Evolutionary conservation across 306 rosid genomes (phyloP).

Genomic region (Ormosia semicastrata): DNA sequence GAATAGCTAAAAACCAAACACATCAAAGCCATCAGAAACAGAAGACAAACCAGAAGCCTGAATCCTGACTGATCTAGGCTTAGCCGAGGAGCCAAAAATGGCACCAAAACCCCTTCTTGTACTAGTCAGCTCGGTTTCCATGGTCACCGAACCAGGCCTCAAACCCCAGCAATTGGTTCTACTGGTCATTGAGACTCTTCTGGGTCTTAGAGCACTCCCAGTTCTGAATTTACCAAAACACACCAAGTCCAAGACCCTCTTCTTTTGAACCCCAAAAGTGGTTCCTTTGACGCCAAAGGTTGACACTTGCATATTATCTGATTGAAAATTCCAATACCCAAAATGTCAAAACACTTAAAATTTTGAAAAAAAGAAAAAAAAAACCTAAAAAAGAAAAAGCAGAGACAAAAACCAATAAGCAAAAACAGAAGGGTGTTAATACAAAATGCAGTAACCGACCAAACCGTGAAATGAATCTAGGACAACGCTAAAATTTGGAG

Average conservation of each 20-base stretch:
- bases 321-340: slow-evolving; percentile 20
- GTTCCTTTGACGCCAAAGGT: slow-evolving; percentile 45
- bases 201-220: slow-evolving; percentile 36
- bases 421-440: not conserved
- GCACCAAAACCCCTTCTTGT: slow-evolving; percentile 42
- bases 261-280: slow-evolving; percentile 49
- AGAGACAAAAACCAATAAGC: not conserved
- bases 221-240: slow-evolving; percentile 43
- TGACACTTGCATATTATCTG: slow-evolving; percentile 72
- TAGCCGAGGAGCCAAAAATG: slow-evolving; percentile 48
- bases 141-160: slow-evolving; percentile 40
- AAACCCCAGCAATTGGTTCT: slow-evolving; percentile 40
- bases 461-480: not conserved
- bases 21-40: slow-evolving; percentile 8
- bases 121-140: slow-evolving; percentile 49
- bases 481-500: not conserved
- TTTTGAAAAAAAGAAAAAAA: not conserved
- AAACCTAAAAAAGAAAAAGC: too few relatives aligned
- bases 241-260: slow-evolving; percentile 21
- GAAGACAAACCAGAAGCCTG: slow-evolving; percentile 69
- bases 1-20: slow-evolving; percentile 4
- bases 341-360: slow-evolving; percentile 29
- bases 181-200: slow-evolving; percentile 43
- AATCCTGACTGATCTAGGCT: slow-evolving; percentile 65
- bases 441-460: not conserved